Evolutionary conservation across 192 early-diverging fungal genomes (phyloP).

Genomic region (Podila horticola): DNA sequence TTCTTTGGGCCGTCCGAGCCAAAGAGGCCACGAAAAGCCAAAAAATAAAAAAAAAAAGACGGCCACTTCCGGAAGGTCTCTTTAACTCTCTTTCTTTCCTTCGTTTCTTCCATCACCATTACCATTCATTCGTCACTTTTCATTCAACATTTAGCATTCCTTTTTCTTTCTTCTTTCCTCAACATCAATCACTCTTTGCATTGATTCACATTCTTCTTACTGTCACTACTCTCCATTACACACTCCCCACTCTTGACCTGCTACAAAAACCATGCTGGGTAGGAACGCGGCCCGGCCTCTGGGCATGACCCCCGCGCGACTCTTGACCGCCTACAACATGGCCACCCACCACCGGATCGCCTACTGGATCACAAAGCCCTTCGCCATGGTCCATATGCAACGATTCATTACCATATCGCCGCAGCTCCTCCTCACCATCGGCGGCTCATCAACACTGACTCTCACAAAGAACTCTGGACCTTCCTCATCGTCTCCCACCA

Average conservation of each 20-base stretch:
- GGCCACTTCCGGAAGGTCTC: neutral
- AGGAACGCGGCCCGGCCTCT: conserved; percentile 36
- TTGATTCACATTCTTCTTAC: neutral
- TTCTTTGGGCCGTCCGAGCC: neutral
- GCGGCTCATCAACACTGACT: neutral
- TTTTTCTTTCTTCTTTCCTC: neutral
- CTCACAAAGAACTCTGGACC: neutral
- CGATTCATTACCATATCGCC: conserved; percentile 24
- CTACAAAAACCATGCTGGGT: conserved; percentile 28
- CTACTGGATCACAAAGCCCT: conserved; percentile 23
- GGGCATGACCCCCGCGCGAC: conserved; percentile 32
- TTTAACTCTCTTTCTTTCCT: neutral
- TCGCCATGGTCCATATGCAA: conserved; percentile 28
- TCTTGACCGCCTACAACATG: conserved; percentile 23
- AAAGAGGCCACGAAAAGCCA: neutral
- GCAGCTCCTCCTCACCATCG: conserved; percentile 22
- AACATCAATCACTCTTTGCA: neutral
- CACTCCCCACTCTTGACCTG: no score
- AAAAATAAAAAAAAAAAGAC: conserved; percentile 5
- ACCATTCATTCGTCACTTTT: neutral
- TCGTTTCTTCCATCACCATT: neutral
- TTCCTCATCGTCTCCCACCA: neutral
- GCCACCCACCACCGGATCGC: conserved; percentile 19
- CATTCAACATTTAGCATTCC: neutral
- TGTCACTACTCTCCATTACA: neutral